phyloP scores from a whole-genome alignment of 352 stramenopile species.

The Pythium rhizo-oryzae region DNA sequence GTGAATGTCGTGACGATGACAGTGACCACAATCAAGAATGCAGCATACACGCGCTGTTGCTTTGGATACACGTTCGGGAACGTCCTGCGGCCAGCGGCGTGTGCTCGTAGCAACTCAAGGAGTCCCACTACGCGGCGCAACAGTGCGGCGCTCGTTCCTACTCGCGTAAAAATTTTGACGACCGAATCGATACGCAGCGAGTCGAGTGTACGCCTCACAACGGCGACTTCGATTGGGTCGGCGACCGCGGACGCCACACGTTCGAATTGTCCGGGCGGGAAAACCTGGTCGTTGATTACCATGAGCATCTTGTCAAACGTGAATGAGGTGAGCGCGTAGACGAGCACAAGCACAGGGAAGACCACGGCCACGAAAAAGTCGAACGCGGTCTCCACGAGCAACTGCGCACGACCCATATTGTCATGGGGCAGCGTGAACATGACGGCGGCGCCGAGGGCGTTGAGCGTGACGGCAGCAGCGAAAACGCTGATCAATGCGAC shows the following conservation, averaged over 20 bases:
- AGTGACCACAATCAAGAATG: not conserved
- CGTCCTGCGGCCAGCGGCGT: no score
- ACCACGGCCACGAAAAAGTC: conserved; percentile 37
- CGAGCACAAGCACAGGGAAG: conserved; percentile 35
- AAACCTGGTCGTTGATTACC: conserved; percentile 39
- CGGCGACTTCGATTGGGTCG: conserved; percentile 30
- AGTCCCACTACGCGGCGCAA: conserved; percentile 29
- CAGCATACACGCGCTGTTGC: not conserved
- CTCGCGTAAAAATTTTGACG: conserved; percentile 32
- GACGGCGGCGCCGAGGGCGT: not conserved
- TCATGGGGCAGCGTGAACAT: not conserved
- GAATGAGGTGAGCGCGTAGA: conserved; percentile 33
- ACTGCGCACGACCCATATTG: conserved; percentile 11
- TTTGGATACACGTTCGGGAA: not conserved
- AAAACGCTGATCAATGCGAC: not conserved
- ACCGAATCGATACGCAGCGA: conserved; percentile 37
- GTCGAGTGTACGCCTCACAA: conserved; percentile 35
- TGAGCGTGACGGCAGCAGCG: not conserved
- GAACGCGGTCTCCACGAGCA: conserved; percentile 38
- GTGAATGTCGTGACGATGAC: not conserved
- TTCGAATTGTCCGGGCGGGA: conserved; percentile 36
- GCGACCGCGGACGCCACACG: conserved; percentile 32
- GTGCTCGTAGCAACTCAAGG: no score
- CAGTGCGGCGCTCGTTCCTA: conserved; percentile 35
- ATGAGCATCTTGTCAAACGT: conserved; percentile 34